Conservation (phyloP, 441 rosid species). For the Populus hybrid region DNA sequence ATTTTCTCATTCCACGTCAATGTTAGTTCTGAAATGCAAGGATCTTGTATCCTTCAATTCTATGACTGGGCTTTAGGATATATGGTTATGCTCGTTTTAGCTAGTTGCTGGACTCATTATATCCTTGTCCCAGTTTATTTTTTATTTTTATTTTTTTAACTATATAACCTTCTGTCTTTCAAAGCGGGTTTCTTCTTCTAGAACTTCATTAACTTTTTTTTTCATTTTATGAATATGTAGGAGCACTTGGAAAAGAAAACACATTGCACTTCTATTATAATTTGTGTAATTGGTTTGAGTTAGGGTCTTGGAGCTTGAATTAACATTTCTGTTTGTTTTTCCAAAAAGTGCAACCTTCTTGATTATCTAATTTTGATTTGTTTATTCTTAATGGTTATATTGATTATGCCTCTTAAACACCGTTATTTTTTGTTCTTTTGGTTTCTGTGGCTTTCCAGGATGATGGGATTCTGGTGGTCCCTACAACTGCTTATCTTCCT, state of each 20-base stretch:
- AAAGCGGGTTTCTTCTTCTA: not conserved
- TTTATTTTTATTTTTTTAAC: too few species aligned
- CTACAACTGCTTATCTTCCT: slow-evolving; percentile 69
- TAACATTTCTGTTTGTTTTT: not conserved
- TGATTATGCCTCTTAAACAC: not conserved
- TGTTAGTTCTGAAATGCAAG: not conserved
- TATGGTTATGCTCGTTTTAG: not conserved
- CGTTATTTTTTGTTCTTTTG: not conserved
- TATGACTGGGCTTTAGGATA: not conserved
- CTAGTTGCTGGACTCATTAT: not conserved
- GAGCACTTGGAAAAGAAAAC: not conserved
- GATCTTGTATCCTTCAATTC: not conserved
- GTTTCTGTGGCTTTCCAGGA: slow-evolving; percentile 42
- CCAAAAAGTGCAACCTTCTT: not conserved
- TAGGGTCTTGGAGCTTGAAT: not conserved
- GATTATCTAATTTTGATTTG: not conserved
- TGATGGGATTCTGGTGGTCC: slow-evolving; percentile 86
- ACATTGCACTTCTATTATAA: not conserved
- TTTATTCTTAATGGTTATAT: not conserved
- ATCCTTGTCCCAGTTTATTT: not conserved
- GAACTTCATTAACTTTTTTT: too few species aligned
- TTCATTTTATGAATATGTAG: not conserved
- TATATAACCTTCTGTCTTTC: not conserved
- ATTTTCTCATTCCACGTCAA: not conserved
- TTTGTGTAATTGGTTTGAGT: not conserved